Conservation (phyloP, 2,329 filamentous ascomycete genomes). For the Colletotrichum eremochloae region DNA sequence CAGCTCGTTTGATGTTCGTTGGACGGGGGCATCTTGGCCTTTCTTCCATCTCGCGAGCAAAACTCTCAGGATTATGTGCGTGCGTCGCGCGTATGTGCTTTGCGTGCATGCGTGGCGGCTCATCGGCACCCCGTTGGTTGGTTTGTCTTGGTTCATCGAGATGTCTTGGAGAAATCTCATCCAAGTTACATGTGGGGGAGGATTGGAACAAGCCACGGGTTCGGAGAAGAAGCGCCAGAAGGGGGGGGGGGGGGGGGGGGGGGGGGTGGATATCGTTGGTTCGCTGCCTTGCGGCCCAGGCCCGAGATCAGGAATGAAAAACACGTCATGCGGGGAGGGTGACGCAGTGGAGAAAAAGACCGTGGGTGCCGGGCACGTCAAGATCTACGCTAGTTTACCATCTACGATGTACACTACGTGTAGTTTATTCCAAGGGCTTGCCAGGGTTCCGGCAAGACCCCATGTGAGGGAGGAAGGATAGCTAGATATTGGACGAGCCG, state of each 20-base stretch:
- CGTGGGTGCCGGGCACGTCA: not conserved
- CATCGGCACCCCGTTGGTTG: too few relatives aligned
- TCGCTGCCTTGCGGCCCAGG: not conserved
- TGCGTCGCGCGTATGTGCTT: too few relatives aligned
- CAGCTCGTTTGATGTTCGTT: not conserved
- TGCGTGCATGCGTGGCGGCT: not conserved
- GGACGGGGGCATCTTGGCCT: not conserved
- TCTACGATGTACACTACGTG: too few relatives aligned
- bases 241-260: too few relatives aligned
- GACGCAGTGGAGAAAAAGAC: too few relatives aligned
- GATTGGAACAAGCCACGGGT: not conserved
- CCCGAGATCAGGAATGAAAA: not conserved
- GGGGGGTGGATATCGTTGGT: not conserved
- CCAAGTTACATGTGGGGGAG: slow-evolving; percentile 3
- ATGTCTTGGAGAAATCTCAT: not conserved
- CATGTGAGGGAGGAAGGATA: not conserved
- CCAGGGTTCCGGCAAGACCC: not conserved
- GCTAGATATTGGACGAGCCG: not conserved
- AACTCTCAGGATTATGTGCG: not conserved
- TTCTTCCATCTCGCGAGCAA: not conserved
- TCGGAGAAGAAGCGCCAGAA: not conserved
- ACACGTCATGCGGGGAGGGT: not conserved
- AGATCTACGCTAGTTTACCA: not conserved
- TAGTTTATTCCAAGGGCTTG: not conserved
- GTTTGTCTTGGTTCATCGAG: not conserved